phyloP scores from a whole-genome alignment of 805 yeast genomes.

The Monosporozyma unispora region DNA sequence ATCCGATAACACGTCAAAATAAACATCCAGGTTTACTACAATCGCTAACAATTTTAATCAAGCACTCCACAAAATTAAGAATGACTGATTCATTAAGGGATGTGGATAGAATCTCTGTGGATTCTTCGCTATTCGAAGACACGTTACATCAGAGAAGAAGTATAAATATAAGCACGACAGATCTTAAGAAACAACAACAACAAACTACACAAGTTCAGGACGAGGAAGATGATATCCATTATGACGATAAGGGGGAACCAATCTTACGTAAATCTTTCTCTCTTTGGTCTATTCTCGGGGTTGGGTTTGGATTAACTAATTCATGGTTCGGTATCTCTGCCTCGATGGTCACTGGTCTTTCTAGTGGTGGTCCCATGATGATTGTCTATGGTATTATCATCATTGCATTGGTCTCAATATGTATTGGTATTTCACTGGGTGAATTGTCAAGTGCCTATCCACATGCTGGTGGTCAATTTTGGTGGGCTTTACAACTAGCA shows the following conservation, averaged over 20 bases:
- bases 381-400: constrained; percentile 51
- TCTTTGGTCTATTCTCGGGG: constrained; percentile 45
- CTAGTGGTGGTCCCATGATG: constrained; percentile 53
- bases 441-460: constrained; percentile 52
- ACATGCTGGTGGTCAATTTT: constrained; percentile 57
- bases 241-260: constrained; percentile 16
- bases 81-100: neutral
- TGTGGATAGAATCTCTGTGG: neutral
- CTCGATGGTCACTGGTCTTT: constrained; percentile 46
- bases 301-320: constrained; percentile 54
- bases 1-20: no score
- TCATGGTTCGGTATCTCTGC: constrained; percentile 62
- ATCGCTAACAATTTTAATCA: no score
- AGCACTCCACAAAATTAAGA: neutral
- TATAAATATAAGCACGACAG: neutral
- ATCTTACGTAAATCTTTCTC: constrained; percentile 36
- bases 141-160: neutral
- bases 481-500: constrained; percentile 50
- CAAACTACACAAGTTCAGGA: neutral
- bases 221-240: neutral
- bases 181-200: neutral
- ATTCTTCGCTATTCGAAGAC: neutral
- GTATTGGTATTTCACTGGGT: constrained; percentile 44
- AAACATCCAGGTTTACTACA: no score
- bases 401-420: constrained; percentile 40